A percentile compares a stretch with the other conserved stretches of the same genome.
Evolutionary conservation across 345 rosid species (phyloP).

Genomic region (Combretum micranthum): DNA sequence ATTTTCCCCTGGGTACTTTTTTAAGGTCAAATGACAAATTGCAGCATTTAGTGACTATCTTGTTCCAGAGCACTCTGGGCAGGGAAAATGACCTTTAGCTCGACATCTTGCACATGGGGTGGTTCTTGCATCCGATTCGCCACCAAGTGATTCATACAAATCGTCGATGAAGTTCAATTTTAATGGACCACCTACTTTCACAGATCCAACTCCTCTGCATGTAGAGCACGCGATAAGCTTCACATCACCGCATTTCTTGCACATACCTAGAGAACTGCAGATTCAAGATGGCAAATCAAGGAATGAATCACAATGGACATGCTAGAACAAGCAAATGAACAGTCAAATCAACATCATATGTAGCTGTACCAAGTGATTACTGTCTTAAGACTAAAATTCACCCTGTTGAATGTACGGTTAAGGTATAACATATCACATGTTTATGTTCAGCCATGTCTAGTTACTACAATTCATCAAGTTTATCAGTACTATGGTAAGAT

Average conservation of each 20-base stretch:
- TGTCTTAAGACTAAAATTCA: too few species aligned
- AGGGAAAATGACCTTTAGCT: slow-evolving; percentile 67
- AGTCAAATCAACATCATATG: too few species aligned
- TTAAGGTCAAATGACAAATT: too few species aligned
- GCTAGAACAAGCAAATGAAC: too few species aligned
- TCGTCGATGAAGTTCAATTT: slow-evolving; percentile 39
- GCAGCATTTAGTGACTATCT: neutral
- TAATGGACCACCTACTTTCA: slow-evolving; percentile 46
- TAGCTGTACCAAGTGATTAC: too few species aligned
- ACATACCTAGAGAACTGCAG: slow-evolving; percentile 78
- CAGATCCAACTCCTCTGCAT: slow-evolving; percentile 67
- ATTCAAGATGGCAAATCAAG: neutral
- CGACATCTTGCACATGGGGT: slow-evolving; percentile 45
- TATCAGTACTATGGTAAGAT: too few species aligned
- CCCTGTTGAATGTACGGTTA: too few species aligned
- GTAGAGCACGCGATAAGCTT: slow-evolving; percentile 65
- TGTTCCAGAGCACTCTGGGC: slow-evolving; percentile 56
- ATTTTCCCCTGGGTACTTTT: too few species aligned
- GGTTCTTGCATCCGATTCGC: slow-evolving; percentile 23
- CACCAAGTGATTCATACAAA: slow-evolving; percentile 28
- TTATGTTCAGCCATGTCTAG: too few species aligned
- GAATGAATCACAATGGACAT: neutral
- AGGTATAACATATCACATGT: too few species aligned
- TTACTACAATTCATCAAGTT: too few species aligned
- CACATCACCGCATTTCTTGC: slow-evolving; percentile 76